Percentiles rank a stretch among this genome's conserved stretches.
These are phyloP conservation scores for Kazachstania martiniae DNA, from an alignment of 805 yeast genomes.

Conservation along the genomic window DNA sequence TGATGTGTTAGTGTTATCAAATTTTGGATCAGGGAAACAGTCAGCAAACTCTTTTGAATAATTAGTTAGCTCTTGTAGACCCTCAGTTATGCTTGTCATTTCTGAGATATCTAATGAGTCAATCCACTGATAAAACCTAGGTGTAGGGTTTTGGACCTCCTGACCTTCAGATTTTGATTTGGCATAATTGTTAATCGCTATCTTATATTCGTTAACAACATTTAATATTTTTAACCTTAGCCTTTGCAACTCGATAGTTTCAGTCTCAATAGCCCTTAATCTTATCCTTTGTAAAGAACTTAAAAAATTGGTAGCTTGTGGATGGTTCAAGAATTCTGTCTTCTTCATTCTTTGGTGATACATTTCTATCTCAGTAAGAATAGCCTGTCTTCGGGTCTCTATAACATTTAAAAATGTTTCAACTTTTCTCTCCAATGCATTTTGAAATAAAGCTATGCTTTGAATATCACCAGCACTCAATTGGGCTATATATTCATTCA, in stretches of 20 bases:
- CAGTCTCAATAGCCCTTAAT: conserved; percentile 25
- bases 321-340: conserved; percentile 10
- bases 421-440: conserved; percentile 15
- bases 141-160: conserved; percentile 16
- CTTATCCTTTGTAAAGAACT: conserved; percentile 23
- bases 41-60: conserved; percentile 6
- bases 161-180: conserved; percentile 10
- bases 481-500: not conserved
- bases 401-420: conserved; percentile 16
- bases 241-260: conserved; percentile 22
- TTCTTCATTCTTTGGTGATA: conserved; percentile 15
- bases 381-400: conserved; percentile 18
- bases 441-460: conserved; percentile 16
- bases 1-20: no score
- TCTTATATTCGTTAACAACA: conserved; percentile 20
- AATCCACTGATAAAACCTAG: conserved; percentile 16
- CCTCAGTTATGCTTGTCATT: conserved; percentile 10
- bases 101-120: conserved; percentile 16
- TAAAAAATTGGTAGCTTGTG: conserved; percentile 12
- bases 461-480: conserved; percentile 9
- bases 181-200: conserved; percentile 16
- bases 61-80: conserved; percentile 12
- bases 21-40: no score
- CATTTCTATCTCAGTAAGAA: conserved; percentile 17
- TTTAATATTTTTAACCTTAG: conserved; percentile 15